Conservation (phyloP, 805 yeast species). For the Yamadazyma olivae region DNA sequence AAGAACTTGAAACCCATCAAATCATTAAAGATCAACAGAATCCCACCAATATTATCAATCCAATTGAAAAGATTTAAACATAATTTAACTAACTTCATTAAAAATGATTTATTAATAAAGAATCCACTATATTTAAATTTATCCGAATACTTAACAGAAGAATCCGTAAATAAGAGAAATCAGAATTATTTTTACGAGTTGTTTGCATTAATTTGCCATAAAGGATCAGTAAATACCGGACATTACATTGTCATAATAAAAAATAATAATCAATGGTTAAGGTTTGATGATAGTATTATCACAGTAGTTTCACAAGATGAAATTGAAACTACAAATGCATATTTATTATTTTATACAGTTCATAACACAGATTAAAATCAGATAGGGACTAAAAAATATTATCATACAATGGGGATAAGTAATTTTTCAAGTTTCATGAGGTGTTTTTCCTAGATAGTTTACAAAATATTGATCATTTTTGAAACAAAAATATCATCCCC, state of each 20-base stretch:
- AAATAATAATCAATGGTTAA: conserved; percentile 77
- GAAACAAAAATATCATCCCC: too few species aligned
- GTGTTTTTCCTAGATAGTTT: too few species aligned
- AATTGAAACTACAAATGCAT: conserved; percentile 73
- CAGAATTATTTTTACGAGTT: conserved; percentile 62
- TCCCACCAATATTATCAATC: conserved; percentile 77
- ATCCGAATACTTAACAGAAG: conserved; percentile 52
- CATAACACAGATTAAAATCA: conserved; percentile 34
- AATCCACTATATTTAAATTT: conserved; percentile 75
- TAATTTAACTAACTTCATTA: conserved; percentile 44
- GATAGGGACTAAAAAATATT: too few species aligned
- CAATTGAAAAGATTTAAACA: conserved; percentile 84
- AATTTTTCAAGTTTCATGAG: too few species aligned
- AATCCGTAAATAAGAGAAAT: conserved; percentile 15
- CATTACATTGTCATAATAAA: conserved; percentile 85
- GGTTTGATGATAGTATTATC: conserved; percentile 86
- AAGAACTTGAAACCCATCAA: conserved; percentile 60
- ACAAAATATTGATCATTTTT: too few species aligned
- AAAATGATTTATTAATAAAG: conserved; percentile 70
- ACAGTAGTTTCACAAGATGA: conserved; percentile 60
- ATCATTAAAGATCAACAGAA: conserved; percentile 60
- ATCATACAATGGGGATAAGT: too few species aligned
- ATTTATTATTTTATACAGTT: conserved; percentile 68
- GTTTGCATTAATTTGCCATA: conserved; percentile 83
- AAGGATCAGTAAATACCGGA: conserved; percentile 93